Evolutionary conservation across 2,329 filamentous ascomycete species (phyloP).

Genomic region (Stagonosporopsis vannaccii): DNA sequence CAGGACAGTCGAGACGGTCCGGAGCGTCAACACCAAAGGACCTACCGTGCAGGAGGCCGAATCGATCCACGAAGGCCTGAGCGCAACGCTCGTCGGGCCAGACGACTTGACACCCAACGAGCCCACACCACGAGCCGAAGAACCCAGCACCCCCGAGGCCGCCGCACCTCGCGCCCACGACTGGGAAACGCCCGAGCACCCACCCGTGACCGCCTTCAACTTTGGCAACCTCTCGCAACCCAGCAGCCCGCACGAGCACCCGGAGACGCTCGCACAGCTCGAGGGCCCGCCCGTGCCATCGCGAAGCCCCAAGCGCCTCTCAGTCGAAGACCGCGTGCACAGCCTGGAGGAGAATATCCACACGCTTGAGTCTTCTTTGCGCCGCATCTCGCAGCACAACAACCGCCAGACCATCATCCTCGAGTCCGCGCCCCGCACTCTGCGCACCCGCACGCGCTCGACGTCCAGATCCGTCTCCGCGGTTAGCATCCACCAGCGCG

Average conservation of each 20-base stretch:
- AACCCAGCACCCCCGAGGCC: constrained; percentile 19
- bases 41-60: constrained; percentile 28
- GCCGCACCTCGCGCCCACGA: constrained; percentile 17
- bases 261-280: constrained; percentile 6
- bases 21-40: constrained; percentile 33
- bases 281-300: constrained; percentile 23
- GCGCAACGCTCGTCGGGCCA: constrained; percentile 31
- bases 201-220: constrained; percentile 46
- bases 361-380: constrained; percentile 41
- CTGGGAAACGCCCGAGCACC: constrained; percentile 18
- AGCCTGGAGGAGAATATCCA: constrained; percentile 42
- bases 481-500: constrained; percentile 20
- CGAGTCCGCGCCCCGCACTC: constrained; percentile 45
- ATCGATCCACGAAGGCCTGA: constrained; percentile 30
- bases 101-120: constrained; percentile 25
- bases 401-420: constrained; percentile 51
- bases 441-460: constrained; percentile 42
- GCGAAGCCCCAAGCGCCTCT: constrained; percentile 30
- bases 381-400: constrained; percentile 42
- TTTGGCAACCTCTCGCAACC: constrained; percentile 43
- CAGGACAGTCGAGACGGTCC: constrained; percentile 41
- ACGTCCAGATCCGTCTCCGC: constrained; percentile 28
- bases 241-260: constrained; percentile 18
- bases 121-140: constrained; percentile 15
- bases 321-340: constrained; percentile 46